Base-by-base conservation (phyloP, 2,329 filamentous ascomycete genomes). In the Calycina marina region DNA sequence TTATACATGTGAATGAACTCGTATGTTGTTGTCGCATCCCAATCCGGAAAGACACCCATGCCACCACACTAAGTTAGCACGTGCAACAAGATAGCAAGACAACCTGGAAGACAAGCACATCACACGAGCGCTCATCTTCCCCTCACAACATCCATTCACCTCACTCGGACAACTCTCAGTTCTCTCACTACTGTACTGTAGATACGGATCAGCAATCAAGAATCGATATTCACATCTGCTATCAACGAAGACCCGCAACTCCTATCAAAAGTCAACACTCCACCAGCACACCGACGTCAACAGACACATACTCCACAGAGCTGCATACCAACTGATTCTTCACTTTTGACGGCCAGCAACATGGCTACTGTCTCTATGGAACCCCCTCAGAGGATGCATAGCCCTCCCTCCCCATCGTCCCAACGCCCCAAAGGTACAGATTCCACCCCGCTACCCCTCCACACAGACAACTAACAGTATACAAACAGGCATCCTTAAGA, bases 401-500 rank as follows among this genome's bases (percentile, higher is more conserved):
- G 39, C 18, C 50, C 51, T 37, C 51, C 51, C 12, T 47, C 45
- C 25, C 50, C 50, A 18, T 46, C 51, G 14, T 36, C 44, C 13
- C 52, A 52, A 38, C 47, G 54, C 33, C 55, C 56, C 12, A 57
- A 53, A 45, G 54, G 55, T 54, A 51, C 33, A 26, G 25, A 31
- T 16, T n/a, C 28, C 20, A 32, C 34, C 33, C 29, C 18, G 31
- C 28, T 24, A 16, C 26, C 30, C 28, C 14, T 16, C n/a, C 30
- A 25, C 14, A 27, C 18, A 20, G 14, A 28, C 31, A 27, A 36
- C 32, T 18, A 40, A 28, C 28, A 17, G 8, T 17, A 20, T 13
- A 30, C 31, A 27, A 18, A 12, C 45, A 94, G 88, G 88, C 45
- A 96, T 96, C 48, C 72, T 96, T 47, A 96, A 96, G 61, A 93